Percentiles rank a stretch among this genome's conserved stretches.
Conservation (phyloP, 495 filamentous ascomycete genomes). For the Stereocaulon alpinum region DNA sequence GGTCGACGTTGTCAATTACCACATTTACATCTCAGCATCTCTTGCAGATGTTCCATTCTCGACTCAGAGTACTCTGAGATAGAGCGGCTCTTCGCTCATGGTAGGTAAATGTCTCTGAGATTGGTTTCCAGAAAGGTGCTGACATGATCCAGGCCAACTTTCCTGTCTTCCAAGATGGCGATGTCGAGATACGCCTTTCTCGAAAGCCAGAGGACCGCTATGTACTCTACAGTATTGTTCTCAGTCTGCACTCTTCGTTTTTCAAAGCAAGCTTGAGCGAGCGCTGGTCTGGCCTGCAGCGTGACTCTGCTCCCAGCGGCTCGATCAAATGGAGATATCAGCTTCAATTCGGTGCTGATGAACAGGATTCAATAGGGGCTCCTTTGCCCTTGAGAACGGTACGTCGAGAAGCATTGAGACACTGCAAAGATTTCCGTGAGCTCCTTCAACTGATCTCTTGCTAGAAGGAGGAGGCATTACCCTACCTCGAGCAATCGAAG, state of each 20-base stretch:
- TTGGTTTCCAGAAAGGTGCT: not conserved
- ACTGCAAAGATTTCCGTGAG: too few species aligned
- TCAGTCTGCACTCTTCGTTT: conserved; percentile 3
- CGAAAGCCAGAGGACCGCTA: conserved; percentile 1
- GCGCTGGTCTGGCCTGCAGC: not conserved
- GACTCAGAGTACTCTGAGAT: too few species aligned
- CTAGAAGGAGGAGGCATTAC: not conserved
- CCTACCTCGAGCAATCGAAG: not conserved
- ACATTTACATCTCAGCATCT: too few species aligned
- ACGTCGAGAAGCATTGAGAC: not conserved
- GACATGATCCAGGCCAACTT: not conserved
- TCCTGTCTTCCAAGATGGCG: not conserved
- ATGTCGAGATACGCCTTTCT: conserved; percentile 1
- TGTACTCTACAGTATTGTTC: conserved; percentile 2
- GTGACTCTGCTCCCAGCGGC: not conserved
- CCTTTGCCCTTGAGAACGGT: conserved; percentile 13
- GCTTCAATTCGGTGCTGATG: conserved; percentile 13
- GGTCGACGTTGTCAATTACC: too few species aligned
- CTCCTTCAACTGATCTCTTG: too few species aligned
- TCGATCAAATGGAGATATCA: conserved; percentile 5
- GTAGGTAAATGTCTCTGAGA: too few species aligned
- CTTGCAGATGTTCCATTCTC: too few species aligned
- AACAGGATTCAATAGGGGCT: conserved; percentile 13
- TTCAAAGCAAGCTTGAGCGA: conserved; percentile 4
- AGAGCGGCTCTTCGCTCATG: too few species aligned